Base-by-base conservation (phyloP, 2,329 filamentous ascomycete genomes). In the Epichloe scottii region DNA sequence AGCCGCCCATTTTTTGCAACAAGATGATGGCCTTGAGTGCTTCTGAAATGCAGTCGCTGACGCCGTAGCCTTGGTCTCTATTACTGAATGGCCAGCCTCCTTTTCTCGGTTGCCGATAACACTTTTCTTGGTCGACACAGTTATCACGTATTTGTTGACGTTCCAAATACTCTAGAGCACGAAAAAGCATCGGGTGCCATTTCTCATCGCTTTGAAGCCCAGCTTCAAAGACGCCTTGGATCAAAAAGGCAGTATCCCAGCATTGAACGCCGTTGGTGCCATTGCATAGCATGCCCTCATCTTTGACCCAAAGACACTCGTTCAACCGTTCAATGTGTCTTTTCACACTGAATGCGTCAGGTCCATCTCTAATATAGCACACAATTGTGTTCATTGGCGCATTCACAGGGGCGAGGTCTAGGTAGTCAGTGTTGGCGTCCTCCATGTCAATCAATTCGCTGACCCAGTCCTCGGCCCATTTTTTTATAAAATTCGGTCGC, bases 251-350 rank as follows among this genome's bases (percentile, higher is more conserved):
- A 0, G 93, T 98, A 63, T 98, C 93, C 93, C 93, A 98, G 56
- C 83, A 86, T 67, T 98, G 93, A 1, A 97, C 90, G n/a, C 93
- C 93, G 59, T 98, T 97, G 8, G 93, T 98, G 38, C 93, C 93
- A 60, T 96, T 96, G 68, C 85, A 85, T 46, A 97, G 76, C 87
- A 98, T 89, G 5, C 93, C 93, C 63, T 96, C 90, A 35, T 82
- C 67, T 56, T 94, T 95, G 47, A 98, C 75, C 90, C 93, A 98
- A 33, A 98, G 68, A 55, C 84, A 94, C 60, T 98, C 93, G 42
- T 87, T 77, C 12, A 95, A 68, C 3, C 89, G 81, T 60, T 96
- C 87, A 8, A 87, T 73, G 61, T 96, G 91, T 40, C 85, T 78
- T 46, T 78, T 77, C 30, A 95, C 83, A 0, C 83, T 83, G 58